These are phyloP conservation scores for Apophysomyces trapeziformis DNA, from an alignment of 371 early-diverging fungal genomes.

Conservation along the genomic window DNA sequence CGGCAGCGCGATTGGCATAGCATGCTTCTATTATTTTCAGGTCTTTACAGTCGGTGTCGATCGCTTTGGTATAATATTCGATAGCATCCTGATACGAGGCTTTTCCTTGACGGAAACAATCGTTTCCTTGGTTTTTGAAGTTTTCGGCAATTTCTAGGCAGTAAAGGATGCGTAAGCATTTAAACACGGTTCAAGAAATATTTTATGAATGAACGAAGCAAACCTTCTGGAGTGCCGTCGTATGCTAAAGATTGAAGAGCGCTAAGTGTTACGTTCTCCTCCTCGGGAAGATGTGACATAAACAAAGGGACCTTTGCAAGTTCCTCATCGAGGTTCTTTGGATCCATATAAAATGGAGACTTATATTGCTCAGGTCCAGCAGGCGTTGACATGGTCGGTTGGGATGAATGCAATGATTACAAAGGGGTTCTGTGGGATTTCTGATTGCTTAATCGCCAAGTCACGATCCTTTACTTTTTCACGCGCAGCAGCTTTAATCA, in stretches of 20 bases:
- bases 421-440: no score
- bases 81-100: conserved; percentile 78
- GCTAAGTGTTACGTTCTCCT: conserved; percentile 77
- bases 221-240: conserved; percentile 95
- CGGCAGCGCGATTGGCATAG: conserved; percentile 90
- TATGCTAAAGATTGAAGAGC: conserved; percentile 90
- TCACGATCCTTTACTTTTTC: no score
- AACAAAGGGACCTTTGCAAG: conserved; percentile 88
- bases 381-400: conserved; percentile 4
- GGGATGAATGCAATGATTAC: not conserved
- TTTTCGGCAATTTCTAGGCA: conserved; percentile 88
- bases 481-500: no score
- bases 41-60: conserved; percentile 83
- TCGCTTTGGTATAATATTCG: conserved; percentile 84
- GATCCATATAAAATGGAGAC: conserved; percentile 46
- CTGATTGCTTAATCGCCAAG: no score
- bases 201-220: no score
- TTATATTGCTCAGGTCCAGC: conserved; percentile 33
- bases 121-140: conserved; percentile 96
- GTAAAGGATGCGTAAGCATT: not conserved
- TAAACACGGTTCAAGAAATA: no score
- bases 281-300: conserved; percentile 83
- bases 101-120: conserved; percentile 79
- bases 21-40: conserved; percentile 76
- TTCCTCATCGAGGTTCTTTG: conserved; percentile 59